phyloP scores from a whole-genome alignment of 2,329 filamentous ascomycete species.

The Colletotrichum sp. region DNA sequence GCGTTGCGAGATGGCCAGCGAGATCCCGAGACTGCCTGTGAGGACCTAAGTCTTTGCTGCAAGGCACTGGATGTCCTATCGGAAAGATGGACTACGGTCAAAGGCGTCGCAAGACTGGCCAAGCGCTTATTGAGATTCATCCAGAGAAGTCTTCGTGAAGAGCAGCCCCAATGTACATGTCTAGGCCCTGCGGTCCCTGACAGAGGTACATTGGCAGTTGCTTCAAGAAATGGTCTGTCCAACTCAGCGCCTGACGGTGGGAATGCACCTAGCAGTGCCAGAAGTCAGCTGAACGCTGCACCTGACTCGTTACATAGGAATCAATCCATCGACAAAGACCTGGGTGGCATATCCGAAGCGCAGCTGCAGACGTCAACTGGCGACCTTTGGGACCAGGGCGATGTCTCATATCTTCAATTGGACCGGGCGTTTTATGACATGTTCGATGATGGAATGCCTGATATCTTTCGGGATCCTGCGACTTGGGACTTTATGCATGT shows the following conservation, averaged over 20 bases:
- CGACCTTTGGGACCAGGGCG: not conserved
- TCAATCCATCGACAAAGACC: not conserved
- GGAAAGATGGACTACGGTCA: conserved; percentile 16
- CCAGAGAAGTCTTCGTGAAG: not conserved
- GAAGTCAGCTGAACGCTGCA: not conserved
- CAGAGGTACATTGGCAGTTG: not conserved
- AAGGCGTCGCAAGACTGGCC: conserved; percentile 17
- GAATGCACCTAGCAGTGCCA: not conserved
- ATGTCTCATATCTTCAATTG: conserved; percentile 3
- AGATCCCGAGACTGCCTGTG: not conserved
- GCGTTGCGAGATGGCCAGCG: conserved; percentile 21
- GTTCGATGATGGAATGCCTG: conserved; percentile 23
- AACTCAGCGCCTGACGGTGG: not conserved
- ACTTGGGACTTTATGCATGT: not conserved
- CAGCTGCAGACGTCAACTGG: not conserved
- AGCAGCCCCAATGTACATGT: not conserved
- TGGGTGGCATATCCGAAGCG: not conserved
- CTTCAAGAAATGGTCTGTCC: not conserved
- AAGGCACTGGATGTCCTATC: conserved; percentile 4
- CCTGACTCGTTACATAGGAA: not conserved
- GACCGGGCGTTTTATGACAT: conserved; percentile 22
- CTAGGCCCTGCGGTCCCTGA: not conserved
- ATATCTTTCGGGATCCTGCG: conserved; percentile 10
- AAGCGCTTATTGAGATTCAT: not conserved
- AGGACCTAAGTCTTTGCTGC: conserved; percentile 21